phyloP scores from a whole-genome alignment of 2,329 filamentous ascomycete species.

The Clarireedia hainanense region DNA sequence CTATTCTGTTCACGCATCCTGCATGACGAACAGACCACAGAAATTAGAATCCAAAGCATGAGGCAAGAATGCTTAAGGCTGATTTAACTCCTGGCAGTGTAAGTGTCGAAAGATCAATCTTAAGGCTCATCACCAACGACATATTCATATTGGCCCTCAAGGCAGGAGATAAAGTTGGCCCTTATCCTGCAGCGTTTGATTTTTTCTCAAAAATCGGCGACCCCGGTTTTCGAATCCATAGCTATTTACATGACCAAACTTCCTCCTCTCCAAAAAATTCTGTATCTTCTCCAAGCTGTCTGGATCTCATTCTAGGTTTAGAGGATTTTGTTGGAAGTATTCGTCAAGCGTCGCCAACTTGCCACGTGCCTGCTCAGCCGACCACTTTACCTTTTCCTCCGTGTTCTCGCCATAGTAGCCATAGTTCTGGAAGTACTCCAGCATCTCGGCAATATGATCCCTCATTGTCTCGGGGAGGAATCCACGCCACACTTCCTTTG shows the following conservation, averaged over 20 bases:
- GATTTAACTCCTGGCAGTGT: no score
- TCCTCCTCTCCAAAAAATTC: background rate
- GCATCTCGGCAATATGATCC: constrained; percentile 20
- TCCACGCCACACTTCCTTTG: constrained; percentile 10
- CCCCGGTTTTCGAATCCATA: background rate
- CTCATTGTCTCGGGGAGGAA: background rate
- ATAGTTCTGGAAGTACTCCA: constrained; percentile 26
- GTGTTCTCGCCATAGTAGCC: constrained; percentile 31
- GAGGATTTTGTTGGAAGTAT: constrained; percentile 27
- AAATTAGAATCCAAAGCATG: no score
- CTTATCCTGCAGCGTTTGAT: no score
- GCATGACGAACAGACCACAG: no score
- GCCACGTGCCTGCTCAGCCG: constrained; percentile 24
- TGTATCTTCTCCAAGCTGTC: background rate
- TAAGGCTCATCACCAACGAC: no score
- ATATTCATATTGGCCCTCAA: no score
- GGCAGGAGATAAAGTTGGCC: no score
- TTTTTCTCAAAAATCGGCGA: no score
- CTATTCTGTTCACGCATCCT: no score
- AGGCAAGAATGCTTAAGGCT: no score
- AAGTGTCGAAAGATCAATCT: no score
- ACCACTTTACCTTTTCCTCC: constrained; percentile 28
- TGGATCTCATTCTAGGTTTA: constrained; percentile 6
- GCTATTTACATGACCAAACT: background rate
- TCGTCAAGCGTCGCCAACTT: constrained; percentile 30